These are phyloP conservation scores for Fraxinus americana DNA, from an alignment of 257 asterid genomes.

Conservation along the genomic window DNA sequence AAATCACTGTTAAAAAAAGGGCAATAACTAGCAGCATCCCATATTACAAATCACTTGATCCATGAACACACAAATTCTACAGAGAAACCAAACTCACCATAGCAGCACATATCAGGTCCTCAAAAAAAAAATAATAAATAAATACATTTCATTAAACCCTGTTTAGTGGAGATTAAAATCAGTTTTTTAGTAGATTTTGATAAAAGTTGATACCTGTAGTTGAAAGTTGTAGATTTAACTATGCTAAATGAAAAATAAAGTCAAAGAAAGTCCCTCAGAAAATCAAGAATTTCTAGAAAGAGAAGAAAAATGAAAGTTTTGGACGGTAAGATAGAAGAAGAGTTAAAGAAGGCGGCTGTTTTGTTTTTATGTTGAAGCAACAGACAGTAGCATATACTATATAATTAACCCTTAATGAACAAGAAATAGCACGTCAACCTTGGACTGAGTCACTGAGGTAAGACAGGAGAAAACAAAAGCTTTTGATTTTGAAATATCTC, in stretches of 20 bases:
- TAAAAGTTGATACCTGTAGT: too few relatives aligned
- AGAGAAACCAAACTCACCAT: too few relatives aligned
- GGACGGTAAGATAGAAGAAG: constrained; percentile 35
- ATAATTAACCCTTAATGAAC: neutral
- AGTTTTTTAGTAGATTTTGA: too few relatives aligned
- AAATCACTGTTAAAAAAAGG: too few relatives aligned
- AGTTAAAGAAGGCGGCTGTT: constrained; percentile 64
- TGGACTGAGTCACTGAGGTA: constrained; percentile 13
- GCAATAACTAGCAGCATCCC: too few relatives aligned
- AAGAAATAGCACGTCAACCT: neutral
- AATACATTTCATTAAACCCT: constrained; percentile 13
- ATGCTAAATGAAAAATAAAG: constrained; percentile 13
- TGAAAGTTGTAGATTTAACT: too few relatives aligned
- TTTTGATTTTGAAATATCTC: neutral
- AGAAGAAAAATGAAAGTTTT: constrained; percentile 13
- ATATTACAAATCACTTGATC: too few relatives aligned
- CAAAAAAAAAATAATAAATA: neutral
- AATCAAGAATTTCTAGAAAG: constrained; percentile 9
- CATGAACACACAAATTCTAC: too few relatives aligned
- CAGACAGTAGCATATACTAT: neutral
- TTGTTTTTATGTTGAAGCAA: neutral
- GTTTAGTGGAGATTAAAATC: too few relatives aligned
- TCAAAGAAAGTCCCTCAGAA: constrained; percentile 33
- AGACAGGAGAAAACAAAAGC: neutral
- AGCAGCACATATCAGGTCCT: too few relatives aligned